phyloP scores from a whole-genome alignment of 2,329 filamentous ascomycete species.

The Arthrobotrys conoides region DNA sequence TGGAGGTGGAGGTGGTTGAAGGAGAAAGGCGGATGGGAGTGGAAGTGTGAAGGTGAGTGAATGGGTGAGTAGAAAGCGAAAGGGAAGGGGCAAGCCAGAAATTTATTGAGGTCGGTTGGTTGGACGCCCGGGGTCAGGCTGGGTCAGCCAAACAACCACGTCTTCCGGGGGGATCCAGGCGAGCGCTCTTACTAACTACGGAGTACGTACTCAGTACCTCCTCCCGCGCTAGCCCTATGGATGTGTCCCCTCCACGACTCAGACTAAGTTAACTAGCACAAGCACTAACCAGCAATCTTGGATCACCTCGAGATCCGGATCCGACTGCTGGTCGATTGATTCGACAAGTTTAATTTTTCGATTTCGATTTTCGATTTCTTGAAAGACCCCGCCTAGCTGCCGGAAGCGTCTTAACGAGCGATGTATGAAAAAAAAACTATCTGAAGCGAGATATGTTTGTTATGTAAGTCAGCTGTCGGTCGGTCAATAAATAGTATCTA shows the following conservation, averaged over 20 bases:
- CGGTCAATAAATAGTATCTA: background rate
- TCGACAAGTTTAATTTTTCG: background rate
- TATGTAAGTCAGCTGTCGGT: background rate
- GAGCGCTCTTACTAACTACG: conserved; percentile 25
- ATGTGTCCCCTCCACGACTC: too few relatives aligned
- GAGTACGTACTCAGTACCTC: too few relatives aligned
- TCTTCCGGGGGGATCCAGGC: conserved; percentile 2
- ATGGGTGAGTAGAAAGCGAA: conserved; percentile 35
- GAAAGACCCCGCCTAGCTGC: conserved; percentile 15
- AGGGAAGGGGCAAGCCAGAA: conserved; percentile 59
- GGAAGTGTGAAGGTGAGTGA: conserved; percentile 25
- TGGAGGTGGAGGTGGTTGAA: conserved; percentile 28
- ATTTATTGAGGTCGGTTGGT: conserved; percentile 41
- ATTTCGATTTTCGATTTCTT: background rate
- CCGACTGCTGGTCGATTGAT: conserved; percentile 39
- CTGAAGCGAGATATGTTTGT: background rate
- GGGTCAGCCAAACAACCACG: background rate
- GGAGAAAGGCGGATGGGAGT: conserved; percentile 13
- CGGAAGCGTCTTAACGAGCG: conserved; percentile 2
- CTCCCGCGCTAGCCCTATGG: conserved; percentile 31
- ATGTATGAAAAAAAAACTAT: background rate
- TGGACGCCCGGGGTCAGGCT: background rate
- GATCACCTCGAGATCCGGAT: conserved; percentile 40
- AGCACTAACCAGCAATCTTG: background rate
- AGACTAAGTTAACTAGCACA: too few relatives aligned